Base-by-base conservation (phyloP, 2,329 filamentous ascomycete species). In the Ceratocystis huliohia region DNA sequence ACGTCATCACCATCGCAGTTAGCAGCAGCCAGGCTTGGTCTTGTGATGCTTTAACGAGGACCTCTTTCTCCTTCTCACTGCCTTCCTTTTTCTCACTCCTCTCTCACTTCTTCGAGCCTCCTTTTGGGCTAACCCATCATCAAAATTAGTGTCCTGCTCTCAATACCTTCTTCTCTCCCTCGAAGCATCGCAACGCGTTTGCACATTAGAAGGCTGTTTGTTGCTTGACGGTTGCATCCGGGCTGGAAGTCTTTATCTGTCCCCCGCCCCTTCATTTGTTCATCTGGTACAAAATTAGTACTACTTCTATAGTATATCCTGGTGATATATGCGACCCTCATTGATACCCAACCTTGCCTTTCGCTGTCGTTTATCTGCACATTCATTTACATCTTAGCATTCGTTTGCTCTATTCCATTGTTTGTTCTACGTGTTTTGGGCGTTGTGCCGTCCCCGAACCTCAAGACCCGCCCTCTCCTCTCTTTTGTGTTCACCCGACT, bases 101-200 rank as follows among this genome's bases (percentile, higher is more conserved):
- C 37, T 25, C 22, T 64, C 15, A 20, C 46, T 8, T 46, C 45
- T 46, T 22, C 20, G 46, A 48, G 15, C 30, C 28, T n/a, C 5
- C 20, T 15, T 30, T 30, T 53, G 37, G 37, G 37, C 3, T 41
- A 1, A 4, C 10, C 37, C 37, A 41, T 41, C 37, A 5, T 13
- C 10, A 13, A 10, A 41, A 13, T 41, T 22, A 53, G 41, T 48
- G 3, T 62, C 41, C 33, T 44, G 46, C 46, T 13, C 7, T 68
- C 45, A n/a, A 50, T 25, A 56, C 44, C 45, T 22, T 65, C 28
- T 68, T 56, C 62, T 13, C 66, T 65, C 33, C 28, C 57, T 46
- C 17, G n/a, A 50, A 28, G 37, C 25, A 28, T 33, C 61, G 56
- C 28, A 41, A 59, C 15, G 56, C 56, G 15, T 33, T n/a, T 37